A percentile compares a stretch with the other conserved stretches of the same genome.
phyloP scores from a whole-genome alignment of 1,284 basidiomycete species.

The Cryptococcus wingfieldii region DNA sequence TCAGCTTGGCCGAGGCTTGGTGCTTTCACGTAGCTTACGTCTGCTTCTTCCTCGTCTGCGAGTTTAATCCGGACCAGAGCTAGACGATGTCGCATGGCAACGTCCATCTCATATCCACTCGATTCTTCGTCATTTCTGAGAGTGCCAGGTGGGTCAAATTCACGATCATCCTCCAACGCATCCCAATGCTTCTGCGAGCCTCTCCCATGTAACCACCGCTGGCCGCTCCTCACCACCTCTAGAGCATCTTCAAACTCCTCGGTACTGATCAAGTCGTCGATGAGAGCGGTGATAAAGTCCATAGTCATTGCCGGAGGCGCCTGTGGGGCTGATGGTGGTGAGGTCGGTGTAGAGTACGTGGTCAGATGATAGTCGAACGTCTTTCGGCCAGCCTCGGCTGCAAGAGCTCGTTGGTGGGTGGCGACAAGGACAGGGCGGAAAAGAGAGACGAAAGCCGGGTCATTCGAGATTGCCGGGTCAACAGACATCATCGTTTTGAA shows the following conservation, averaged over 20 bases:
- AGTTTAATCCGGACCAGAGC: slow-evolving; percentile 78
- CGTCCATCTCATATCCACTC: slow-evolving; percentile 65
- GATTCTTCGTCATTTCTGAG: slow-evolving; percentile 37
- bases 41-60: slow-evolving; percentile 74
- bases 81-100: slow-evolving; percentile 78
- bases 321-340: slow-evolving; percentile 1
- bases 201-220: slow-evolving; percentile 84
- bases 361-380: slow-evolving; percentile 57
- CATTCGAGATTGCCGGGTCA: slow-evolving; percentile 66
- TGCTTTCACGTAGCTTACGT: slow-evolving; percentile 53
- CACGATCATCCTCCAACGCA: slow-evolving; percentile 75
- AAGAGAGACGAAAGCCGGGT: slow-evolving; percentile 73
- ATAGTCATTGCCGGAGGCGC: slow-evolving; percentile 33
- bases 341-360: slow-evolving; percentile 40
- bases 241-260: slow-evolving; percentile 67
- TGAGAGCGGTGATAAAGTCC: slow-evolving; percentile 62
- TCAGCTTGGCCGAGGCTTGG: not conserved
- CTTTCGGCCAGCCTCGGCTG: slow-evolving; percentile 61
- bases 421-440: slow-evolving; percentile 73
- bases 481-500: slow-evolving; percentile 63
- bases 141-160: slow-evolving; percentile 63
- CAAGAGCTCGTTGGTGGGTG: slow-evolving; percentile 61
- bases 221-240: slow-evolving; percentile 67
- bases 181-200: slow-evolving; percentile 71
- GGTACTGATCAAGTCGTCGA: slow-evolving; percentile 73